Evolutionary conservation across 345 rosid genomes (phyloP), one percentile per base, ranked within the genome.

Genomic region (Corchorus olitorius): DNA sequence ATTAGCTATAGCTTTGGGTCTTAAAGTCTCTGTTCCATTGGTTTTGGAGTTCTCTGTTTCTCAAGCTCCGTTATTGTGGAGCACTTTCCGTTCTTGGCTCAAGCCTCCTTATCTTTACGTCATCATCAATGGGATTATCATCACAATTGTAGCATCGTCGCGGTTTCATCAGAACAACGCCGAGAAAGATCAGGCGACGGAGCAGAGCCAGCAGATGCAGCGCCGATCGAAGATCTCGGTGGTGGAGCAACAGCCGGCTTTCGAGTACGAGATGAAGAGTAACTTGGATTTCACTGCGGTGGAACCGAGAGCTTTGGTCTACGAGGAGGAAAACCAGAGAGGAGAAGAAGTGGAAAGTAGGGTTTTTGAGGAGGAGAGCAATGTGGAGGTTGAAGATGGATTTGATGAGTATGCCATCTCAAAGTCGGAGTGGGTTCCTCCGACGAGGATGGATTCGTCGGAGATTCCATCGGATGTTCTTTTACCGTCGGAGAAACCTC

Each of bases 31-130:
- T 68, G 78, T 76, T 76, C 73, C 78, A 41, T 76, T 65, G 27
- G 45, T 67, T 22, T 22, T 76, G 45, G 65, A 66, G 2, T 76
- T 66, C 66, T 66, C 43, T n/a, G 45, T 66, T 56, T 67, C 66
- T 33, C 73, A 67, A 76, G 78, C 78, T 66, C 78, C 78, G 54
- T 37, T 58, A 16, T 19, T 60, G 9, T 76, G 73, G 78, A 76
- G 58, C 39, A 43, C 73, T 45, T 27, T 76, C 6, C 33, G 54
- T n/a, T 76, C 73, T 48, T 76, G 65, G 73, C 78, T 76, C 46
- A 58, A 43, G 73, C 78, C 78, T 58, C 78, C 78, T 4, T 76
- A 56, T 27, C 66, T 76, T 7, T 76, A 76, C 64, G 33, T 76
- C 34, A 33, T 65, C 65, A 76, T 76, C 73, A 76, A 76, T 39